phyloP scores from a whole-genome alignment of 1,284 basidiomycete species.

The Pterulicium gracile region DNA sequence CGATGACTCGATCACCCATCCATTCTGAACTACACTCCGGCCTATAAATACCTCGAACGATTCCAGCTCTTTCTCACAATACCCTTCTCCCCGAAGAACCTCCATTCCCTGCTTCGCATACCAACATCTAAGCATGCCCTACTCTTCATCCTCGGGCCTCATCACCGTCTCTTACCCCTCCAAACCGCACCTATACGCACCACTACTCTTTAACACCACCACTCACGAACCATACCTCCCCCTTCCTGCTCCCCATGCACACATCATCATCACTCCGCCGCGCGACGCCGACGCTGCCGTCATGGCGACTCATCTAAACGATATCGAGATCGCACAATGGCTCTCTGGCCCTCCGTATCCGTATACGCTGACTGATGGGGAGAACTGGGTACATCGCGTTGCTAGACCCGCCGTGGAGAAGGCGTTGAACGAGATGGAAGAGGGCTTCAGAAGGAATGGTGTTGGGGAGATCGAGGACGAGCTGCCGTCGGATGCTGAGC shows the following conservation, averaged over 20 bases:
- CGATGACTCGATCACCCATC: too few relatives aligned
- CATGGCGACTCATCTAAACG: not conserved
- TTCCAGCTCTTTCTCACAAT: too few relatives aligned
- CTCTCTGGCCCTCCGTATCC: not conserved
- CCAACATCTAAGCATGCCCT: too few relatives aligned
- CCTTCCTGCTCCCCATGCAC: not conserved
- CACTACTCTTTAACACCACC: not conserved
- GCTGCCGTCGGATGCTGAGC: not conserved
- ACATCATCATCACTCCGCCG: constrained; percentile 1
- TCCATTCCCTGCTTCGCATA: too few relatives aligned
- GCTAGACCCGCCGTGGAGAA: too few relatives aligned
- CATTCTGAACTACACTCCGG: too few relatives aligned
- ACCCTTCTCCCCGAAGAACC: too few relatives aligned
- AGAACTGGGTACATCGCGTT: too few relatives aligned
- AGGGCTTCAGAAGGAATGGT: not conserved
- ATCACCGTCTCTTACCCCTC: not conserved
- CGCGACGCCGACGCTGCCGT: not conserved
- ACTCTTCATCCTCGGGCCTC: too few relatives aligned
- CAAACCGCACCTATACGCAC: not conserved
- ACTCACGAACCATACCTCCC: not conserved
- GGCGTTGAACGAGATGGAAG: not conserved
- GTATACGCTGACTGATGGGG: not conserved
- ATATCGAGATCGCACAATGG: not conserved
- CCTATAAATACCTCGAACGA: too few relatives aligned
- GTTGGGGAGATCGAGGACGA: too few relatives aligned